phyloP scores from a whole-genome alignment of 2,329 filamentous ascomycete genomes.

The Talaromyces pinophilus region DNA sequence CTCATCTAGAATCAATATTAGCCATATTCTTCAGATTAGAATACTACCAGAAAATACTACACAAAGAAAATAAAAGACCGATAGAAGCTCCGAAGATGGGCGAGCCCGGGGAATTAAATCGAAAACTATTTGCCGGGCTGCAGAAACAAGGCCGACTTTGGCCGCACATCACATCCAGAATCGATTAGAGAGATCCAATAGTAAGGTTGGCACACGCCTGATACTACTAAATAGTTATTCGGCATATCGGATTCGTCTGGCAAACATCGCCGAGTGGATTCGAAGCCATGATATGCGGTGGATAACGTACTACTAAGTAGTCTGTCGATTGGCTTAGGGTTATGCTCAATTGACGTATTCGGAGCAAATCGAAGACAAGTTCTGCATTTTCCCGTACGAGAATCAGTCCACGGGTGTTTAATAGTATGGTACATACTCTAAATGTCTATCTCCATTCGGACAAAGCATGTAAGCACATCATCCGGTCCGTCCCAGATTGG shows the following conservation, averaged over 20 bases:
- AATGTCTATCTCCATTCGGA: not conserved
- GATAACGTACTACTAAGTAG: not conserved
- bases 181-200: slow-evolving; percentile 1
- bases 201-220: not conserved
- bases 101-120: slow-evolving; percentile 11
- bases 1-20: not conserved
- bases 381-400: not conserved
- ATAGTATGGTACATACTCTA: not conserved
- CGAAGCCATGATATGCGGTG: not conserved
- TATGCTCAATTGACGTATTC: not conserved
- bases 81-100: slow-evolving; percentile 12
- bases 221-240: not conserved
- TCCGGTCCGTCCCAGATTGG: not conserved
- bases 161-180: slow-evolving; percentile 1
- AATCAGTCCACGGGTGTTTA: not conserved
- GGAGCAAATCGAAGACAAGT: not conserved
- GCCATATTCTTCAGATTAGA: not conserved
- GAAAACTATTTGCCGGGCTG: slow-evolving; percentile 14
- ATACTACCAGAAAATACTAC: not conserved
- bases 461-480: slow-evolving; percentile 10
- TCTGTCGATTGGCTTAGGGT: not conserved
- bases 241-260: slow-evolving; percentile 8
- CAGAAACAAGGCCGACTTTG: not conserved
- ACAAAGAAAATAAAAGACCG: slow-evolving; percentile 8
- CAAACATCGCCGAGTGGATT: not conserved